Base-by-base conservation (phyloP, 345 rosid genomes). In the Lepidium didymum region DNA sequence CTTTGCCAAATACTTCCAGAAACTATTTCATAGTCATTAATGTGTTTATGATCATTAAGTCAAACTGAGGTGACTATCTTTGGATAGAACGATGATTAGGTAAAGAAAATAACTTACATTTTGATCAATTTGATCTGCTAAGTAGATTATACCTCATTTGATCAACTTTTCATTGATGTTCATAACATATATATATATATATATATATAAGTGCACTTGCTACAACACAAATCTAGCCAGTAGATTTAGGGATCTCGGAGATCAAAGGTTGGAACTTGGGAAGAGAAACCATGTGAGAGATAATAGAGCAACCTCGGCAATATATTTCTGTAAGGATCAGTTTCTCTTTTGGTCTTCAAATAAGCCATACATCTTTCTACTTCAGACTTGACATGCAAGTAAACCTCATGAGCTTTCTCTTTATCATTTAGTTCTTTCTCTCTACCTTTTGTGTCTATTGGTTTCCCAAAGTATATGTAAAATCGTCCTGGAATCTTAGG, bases 401-500 rank as follows among this genome's bases (percentile, higher is more conserved):
- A 87, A 46, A 87, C 56, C 59, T 83, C 82, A 1, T 73, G 78
- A 36, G 87, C 77, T 40, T 38, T 80, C 61, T 82, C 76, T 53
- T 58, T 77, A 50, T 84, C 86, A 40, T 55, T 83, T 54, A 89
- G 68, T 66, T 74, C 81, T 23, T 68, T 45, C 67, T 69, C 78
- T 78, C 65, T 78, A 68, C 85, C 91, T 89, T 61, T 36, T 5
- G 95, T 92, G 40, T 87, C 83, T 21, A 92, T 86, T 16, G 98
- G 88, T 75, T 84, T 87, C 40, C 92, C 91, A 14, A 89, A 92
- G 35, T 74, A 76, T 34, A 68, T 71, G 70, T 92, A 92, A 44
- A 80, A 77, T 54, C 87, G 79, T 45, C 96, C 95, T 0, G 98
- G 98, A 27, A 86, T 53, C 61, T 85, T 92, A 21, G 98, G 96